phyloP scores from a whole-genome alignment of 2,329 filamentous ascomycete species.

The Cyclaneusma minus region DNA sequence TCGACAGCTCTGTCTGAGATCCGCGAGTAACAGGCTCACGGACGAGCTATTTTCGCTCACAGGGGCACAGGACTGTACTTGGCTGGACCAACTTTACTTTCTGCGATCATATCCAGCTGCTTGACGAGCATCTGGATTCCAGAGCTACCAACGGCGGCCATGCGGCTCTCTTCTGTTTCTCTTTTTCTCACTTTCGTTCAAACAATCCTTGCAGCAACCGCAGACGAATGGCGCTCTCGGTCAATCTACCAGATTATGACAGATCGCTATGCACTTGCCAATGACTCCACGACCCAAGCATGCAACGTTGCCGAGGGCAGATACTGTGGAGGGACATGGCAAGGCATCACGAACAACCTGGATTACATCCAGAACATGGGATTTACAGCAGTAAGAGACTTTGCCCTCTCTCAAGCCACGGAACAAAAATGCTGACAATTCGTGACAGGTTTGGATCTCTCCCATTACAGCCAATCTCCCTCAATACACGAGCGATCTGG shows the following conservation, averaged over 20 bases:
- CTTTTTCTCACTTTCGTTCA: no score
- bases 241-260: constrained; percentile 44
- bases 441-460: neutral
- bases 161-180: no score
- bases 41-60: no score
- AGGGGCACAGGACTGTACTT: no score
- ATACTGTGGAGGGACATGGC: constrained; percentile 47
- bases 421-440: constrained; percentile 18
- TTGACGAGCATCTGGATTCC: no score
- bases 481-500: constrained; percentile 10
- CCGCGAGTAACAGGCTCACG: no score
- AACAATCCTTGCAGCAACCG: constrained; percentile 8
- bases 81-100: no score
- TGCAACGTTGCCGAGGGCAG: constrained; percentile 25
- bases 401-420: no score
- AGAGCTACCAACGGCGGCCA: no score
- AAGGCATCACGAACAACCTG: constrained; percentile 39
- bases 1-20: no score
- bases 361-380: constrained; percentile 49
- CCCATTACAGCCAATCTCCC: neutral
- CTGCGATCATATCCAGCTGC: no score
- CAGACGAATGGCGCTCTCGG: constrained; percentile 32
- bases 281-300: constrained; percentile 24
- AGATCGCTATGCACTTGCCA: constrained; percentile 34
- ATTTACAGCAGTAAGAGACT: constrained; percentile 35